These are phyloP conservation scores for Botryotinia narcissicola DNA, from an alignment of 2,329 filamentous ascomycete genomes.

Conservation along the genomic window DNA sequence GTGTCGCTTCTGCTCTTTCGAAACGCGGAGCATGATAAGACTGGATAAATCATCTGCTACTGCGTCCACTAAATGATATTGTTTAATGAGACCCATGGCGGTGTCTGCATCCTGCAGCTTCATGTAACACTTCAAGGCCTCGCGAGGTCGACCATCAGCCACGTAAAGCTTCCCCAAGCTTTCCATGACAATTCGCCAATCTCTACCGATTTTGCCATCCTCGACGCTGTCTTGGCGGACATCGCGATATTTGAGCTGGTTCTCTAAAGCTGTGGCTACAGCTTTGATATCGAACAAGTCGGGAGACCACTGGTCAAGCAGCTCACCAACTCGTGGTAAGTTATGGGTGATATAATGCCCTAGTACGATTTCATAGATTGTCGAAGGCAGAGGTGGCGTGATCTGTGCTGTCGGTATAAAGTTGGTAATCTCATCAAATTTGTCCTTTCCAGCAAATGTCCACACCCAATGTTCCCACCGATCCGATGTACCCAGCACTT, in stretches of 20 bases:
- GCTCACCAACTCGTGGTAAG: conserved; percentile 69
- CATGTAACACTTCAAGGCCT: conserved; percentile 87
- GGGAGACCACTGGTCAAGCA: conserved; percentile 80
- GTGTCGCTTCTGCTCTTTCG: conserved; percentile 62
- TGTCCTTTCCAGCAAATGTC: conserved; percentile 81
- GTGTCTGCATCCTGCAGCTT: conserved; percentile 87
- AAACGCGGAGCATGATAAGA: conserved; percentile 83
- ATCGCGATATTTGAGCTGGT: conserved; percentile 74
- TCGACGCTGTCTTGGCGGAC: conserved; percentile 74
- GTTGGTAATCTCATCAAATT: conserved; percentile 84
- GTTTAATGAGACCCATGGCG: conserved; percentile 79
- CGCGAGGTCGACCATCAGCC: conserved; percentile 73
- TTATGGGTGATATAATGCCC: conserved; percentile 83
- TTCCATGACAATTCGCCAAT: conserved; percentile 89
- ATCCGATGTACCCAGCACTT: conserved; percentile 74
- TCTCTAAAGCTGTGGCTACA: conserved; percentile 75
- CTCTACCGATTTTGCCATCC: conserved; percentile 66
- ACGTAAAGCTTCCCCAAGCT: conserved; percentile 82
- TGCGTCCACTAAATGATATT: conserved; percentile 86
- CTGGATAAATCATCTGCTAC: conserved; percentile 86
- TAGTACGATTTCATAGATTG: conserved; percentile 85
- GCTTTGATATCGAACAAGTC: conserved; percentile 79
- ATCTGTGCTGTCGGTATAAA: conserved; percentile 78
- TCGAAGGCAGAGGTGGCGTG: conserved; percentile 72
- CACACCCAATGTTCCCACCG: conserved; percentile 97